Base-by-base conservation (phyloP, 2,329 filamentous ascomycete species). In the Aspergillus aculeatus region DNA sequence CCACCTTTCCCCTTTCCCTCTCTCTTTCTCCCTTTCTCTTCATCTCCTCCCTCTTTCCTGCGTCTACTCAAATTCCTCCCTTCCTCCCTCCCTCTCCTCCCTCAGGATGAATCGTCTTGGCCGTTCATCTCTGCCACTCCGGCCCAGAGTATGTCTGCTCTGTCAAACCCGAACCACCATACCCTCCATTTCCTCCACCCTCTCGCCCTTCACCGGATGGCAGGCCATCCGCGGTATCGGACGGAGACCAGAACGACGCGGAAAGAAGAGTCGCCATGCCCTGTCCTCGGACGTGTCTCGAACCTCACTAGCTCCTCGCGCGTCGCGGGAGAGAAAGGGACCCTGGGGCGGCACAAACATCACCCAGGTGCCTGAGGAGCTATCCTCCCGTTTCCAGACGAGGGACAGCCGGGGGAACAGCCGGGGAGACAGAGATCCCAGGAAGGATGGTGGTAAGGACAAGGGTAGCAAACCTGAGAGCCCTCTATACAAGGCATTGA, bases 401-500 rank as follows among this genome's bases (percentile, higher is more conserved):
- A 29, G 26, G 26, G 26, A 29, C 26, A 10, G 5, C 26, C 69
- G 69, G 14, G 16, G 29, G 68, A 69, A 55, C 75, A 74, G 5
- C 68, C 64, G 69, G 78, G 81, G 10, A 75, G 81, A 51, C 71
- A 78, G 54, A 81, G 77, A 64, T 73, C 77, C 61, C 70, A 79
- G 56, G 70, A 35, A 70, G 29, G 70, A 74, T 35, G 60, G 69
- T 35, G 73, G 70, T 26, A 62, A 73, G 54, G 69, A 74, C 62
- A 63, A 70, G 59, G 69, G 78, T 66, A 77, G 79, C 67, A 75
- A 81, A 72, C 26, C 26, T 2, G 79, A 81, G 62, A 75, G 78
- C 60, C 79, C 80, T 52, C 77, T 84, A 7, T 89, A 85, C 76
- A 93, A 96, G 73, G 93, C 94, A 4, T 81, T 98, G 75, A 96